phyloP scores from a whole-genome alignment of 176 grass and related monocot species.

The Poa annua region DNA sequence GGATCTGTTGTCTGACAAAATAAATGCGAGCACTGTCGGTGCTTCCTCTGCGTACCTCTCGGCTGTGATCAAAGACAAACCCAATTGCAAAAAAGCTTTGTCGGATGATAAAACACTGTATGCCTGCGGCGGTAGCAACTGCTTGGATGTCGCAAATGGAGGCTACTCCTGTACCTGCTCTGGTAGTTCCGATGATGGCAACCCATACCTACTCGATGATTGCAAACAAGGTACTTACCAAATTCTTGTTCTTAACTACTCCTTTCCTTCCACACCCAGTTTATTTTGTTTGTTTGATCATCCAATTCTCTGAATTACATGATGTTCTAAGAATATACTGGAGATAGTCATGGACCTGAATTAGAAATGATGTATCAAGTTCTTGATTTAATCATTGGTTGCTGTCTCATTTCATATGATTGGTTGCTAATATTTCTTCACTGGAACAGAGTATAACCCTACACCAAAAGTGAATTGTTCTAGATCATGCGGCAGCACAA shows the following conservation, averaged over 20 bases:
- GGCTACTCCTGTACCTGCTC: conserved; percentile 41
- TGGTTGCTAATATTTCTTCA: conserved; percentile 23
- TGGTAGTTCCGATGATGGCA: conserved; percentile 17
- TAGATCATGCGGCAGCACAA: conserved; percentile 49
- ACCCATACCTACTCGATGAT: conserved; percentile 37
- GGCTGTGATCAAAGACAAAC: background rate
- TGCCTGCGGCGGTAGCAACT: conserved; percentile 31
- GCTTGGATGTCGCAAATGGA: conserved; percentile 32
- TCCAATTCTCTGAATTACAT: background rate
- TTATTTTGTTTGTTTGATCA: background rate
- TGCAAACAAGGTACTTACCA: conserved; percentile 39
- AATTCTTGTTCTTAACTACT: background rate
- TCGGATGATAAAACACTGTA: conserved; percentile 11
- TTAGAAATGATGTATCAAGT: background rate
- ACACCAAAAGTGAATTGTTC: conserved; percentile 11
- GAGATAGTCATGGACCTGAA: background rate
- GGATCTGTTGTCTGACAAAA: conserved; percentile 32
- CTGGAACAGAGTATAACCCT: conserved; percentile 30
- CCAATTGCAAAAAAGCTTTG: background rate
- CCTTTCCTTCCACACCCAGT: background rate
- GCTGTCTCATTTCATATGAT: conserved; percentile 7
- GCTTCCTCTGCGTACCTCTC: conserved; percentile 24
- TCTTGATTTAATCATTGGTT: background rate
- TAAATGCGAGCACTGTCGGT: conserved; percentile 38
- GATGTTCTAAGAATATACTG: background rate